Base-by-base conservation (phyloP, 179 eudicot genomes). In the Heliamphora pulchella region DNA sequence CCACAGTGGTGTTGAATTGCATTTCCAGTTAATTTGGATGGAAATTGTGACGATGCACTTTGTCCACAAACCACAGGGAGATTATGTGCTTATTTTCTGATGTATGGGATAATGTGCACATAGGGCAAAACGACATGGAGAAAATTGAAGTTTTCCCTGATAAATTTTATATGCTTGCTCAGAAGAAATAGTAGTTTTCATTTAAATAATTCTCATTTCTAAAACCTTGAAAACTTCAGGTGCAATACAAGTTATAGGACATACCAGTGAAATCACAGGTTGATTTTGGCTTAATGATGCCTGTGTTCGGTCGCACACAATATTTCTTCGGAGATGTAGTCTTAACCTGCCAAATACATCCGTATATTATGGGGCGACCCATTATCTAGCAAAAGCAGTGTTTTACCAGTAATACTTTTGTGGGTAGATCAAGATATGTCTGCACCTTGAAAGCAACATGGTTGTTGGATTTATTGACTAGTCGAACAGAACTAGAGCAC, bases 371-470 rank as follows among this genome's bases (percentile, higher is more conserved):
- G 2, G 8, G 73, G 9, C 20, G 8, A 43, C 39, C 57, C 17
- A 72, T 8, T 68, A 66, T 69, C 10, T 9, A 69, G 47, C 51
- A 10, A 67, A 63, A 44, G 58, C 48, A 65, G 46, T 58, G 8
- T 55, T 20, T 62, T 50, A 39, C 14, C 46, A 47, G 15, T 61
- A 46, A 57, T 47, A 61, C 41, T 72, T n/a, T 54, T 50, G 68
- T 41, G 39, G 61, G 15, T 10, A 58, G 48, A 62, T 17, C 39
- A 78, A 48, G 58, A 43, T 11, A 8, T 8, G 39, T 76, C 54
- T 75, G 78, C 80, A 94, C 98, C 98, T 92, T 94, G 71, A 91
- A 94, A 75, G 94, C 97, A 83, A 94, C 91, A 90, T 86, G 81
- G 2, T 87, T 83, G 65, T 84, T 85, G 63, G 93, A 84, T 79